These are phyloP conservation scores for Kwoniella heveanensis DNA, from an alignment of 768 basidiomycete genomes.

Conservation along the genomic window DNA sequence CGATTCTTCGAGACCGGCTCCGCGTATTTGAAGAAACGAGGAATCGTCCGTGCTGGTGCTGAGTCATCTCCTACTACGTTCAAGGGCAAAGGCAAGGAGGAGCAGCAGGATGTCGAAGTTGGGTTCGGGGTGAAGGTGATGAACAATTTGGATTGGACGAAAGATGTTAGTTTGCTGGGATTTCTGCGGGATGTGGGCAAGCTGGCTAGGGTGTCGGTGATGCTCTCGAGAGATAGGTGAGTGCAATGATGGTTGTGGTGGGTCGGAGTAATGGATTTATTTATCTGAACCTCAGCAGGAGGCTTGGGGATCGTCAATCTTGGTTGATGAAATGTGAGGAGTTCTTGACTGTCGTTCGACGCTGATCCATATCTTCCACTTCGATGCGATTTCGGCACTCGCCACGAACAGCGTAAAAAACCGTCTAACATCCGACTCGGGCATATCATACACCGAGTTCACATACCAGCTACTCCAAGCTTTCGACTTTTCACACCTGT, in stretches of 20 bases:
- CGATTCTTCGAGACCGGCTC: slow-evolving; percentile 71
- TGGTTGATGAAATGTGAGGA: no score
- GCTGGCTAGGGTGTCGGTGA: slow-evolving; percentile 77
- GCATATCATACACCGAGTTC: slow-evolving; percentile 98
- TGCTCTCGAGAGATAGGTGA: slow-evolving; percentile 88
- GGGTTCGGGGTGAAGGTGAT: slow-evolving; percentile 58
- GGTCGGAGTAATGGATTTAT: no score
- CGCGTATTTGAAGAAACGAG: slow-evolving; percentile 63
- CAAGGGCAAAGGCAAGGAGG: slow-evolving; percentile 8
- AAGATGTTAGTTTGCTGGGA: slow-evolving; percentile 70
- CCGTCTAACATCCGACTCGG: slow-evolving; percentile 72
- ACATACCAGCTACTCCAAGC: slow-evolving; percentile 96
- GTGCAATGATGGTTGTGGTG: no score
- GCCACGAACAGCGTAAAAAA: slow-evolving; percentile 80
- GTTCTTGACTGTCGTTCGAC: no score
- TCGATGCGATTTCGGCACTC: no score
- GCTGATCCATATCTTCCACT: no score
- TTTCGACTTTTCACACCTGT: slow-evolving; percentile 83
- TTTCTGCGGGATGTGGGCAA: slow-evolving; percentile 82
- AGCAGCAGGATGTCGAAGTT: slow-evolving; percentile 12
- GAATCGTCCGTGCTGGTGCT: slow-evolving; percentile 1
- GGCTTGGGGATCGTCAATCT: no score
- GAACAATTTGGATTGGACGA: slow-evolving; percentile 79
- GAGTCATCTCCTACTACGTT: background rate
- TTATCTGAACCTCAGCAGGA: no score